Conservation (phyloP, 129 eudicot genomes). For the Flaveria bidentis region DNA sequence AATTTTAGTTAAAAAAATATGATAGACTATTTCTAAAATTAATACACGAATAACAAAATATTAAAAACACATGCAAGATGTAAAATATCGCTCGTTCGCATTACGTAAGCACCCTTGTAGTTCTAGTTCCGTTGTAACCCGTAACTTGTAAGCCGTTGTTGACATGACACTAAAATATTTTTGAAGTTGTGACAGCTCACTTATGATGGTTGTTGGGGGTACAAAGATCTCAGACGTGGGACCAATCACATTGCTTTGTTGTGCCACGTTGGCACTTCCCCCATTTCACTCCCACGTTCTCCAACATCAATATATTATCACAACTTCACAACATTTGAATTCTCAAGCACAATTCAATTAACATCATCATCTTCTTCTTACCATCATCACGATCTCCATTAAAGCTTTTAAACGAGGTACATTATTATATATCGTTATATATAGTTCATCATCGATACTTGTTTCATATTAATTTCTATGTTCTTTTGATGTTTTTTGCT, state of each 20-base stretch:
- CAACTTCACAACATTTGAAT: conserved; percentile 5
- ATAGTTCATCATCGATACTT: background rate
- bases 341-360: background rate
- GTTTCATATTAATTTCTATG: background rate
- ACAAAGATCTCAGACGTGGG: conserved; percentile 36
- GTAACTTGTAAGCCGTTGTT: background rate
- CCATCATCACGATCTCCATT: background rate
- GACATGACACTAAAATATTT: background rate
- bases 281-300: conserved; percentile 18
- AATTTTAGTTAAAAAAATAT: too few relatives aligned
- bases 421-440: background rate
- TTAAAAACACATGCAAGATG: too few relatives aligned
- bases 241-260: conserved; percentile 52
- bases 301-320: background rate
- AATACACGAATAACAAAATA: too few relatives aligned
- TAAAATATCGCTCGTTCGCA: too few relatives aligned
- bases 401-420: background rate
- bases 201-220: conserved; percentile 21
- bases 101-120: too few relatives aligned
- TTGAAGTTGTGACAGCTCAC: conserved; percentile 47
- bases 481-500: too few relatives aligned
- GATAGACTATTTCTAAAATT: too few relatives aligned
- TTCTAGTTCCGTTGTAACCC: background rate
- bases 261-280: conserved; percentile 49
- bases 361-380: background rate